These are phyloP conservation scores for Nemania sp. DNA, from an alignment of 2,329 filamentous ascomycete species.

Conservation along the genomic window DNA sequence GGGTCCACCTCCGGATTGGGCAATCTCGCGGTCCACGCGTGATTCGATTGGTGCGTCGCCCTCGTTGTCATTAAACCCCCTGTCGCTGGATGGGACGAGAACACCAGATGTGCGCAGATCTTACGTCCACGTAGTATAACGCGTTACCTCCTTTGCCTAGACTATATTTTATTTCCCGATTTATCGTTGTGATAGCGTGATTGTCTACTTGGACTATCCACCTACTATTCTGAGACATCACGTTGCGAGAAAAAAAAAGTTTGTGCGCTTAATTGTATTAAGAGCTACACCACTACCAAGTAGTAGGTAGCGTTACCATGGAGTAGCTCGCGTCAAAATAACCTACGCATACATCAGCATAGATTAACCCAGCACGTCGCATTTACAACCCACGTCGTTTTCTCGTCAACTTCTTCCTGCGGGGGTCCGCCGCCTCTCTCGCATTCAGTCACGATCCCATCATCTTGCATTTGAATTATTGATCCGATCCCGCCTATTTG, in stretches of 20 bases:
- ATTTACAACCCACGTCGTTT: constrained; percentile 25
- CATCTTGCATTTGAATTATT: constrained; percentile 45
- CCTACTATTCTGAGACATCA: neutral
- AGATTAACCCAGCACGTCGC: constrained; percentile 14
- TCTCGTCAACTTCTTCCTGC: constrained; percentile 13
- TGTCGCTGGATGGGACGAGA: constrained; percentile 38
- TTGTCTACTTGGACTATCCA: neutral
- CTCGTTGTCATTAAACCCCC: constrained; percentile 31
- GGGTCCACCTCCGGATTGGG: constrained; percentile 40
- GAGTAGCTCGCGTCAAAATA: neutral
- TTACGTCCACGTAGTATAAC: constrained; percentile 33
- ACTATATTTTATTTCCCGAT: constrained; percentile 1
- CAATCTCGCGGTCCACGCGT: constrained; percentile 39
- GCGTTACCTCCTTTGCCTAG: constrained; percentile 9
- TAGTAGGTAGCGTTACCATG: too few relatives aligned
- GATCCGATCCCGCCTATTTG: constrained; percentile 25
- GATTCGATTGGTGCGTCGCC: constrained; percentile 40
- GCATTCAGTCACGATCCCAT: constrained; percentile 45
- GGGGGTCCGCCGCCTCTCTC: constrained; percentile 28
- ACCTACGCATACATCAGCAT: neutral
- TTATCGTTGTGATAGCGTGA: constrained; percentile 19
- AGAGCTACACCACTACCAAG: neutral
- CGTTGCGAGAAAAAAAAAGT: neutral
- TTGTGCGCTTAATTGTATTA: neutral
- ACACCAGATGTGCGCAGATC: constrained; percentile 34